Evolutionary conservation across 352 stramenopile species (phyloP).

Genomic region (Pythium phragmitis): DNA sequence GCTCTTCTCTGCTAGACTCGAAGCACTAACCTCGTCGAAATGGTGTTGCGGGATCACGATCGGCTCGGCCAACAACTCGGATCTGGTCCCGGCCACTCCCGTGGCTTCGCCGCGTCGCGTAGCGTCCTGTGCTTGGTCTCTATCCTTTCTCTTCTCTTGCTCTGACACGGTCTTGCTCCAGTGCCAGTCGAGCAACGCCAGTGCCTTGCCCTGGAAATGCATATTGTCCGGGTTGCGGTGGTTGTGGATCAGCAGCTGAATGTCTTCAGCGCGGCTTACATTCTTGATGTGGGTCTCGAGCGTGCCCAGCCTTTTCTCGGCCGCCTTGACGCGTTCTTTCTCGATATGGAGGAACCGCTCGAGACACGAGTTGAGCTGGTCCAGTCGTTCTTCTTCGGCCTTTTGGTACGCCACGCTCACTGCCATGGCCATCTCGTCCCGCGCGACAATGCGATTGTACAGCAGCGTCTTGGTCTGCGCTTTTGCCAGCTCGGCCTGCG

Average conservation of each 20-base stretch:
- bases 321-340: slow-evolving; percentile 63
- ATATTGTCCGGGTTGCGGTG: slow-evolving; percentile 82
- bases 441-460: slow-evolving; percentile 79
- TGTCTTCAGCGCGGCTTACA: slow-evolving; percentile 75
- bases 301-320: slow-evolving; percentile 54
- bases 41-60: slow-evolving; percentile 20
- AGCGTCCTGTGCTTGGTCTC: not conserved
- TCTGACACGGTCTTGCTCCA: slow-evolving; percentile 54
- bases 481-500: slow-evolving; percentile 54
- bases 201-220: slow-evolving; percentile 85
- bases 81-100: not conserved
- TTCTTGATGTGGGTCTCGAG: slow-evolving; percentile 60
- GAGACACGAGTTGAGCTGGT: slow-evolving; percentile 73
- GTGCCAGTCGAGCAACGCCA: slow-evolving; percentile 86
- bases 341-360: slow-evolving; percentile 75
- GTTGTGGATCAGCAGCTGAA: slow-evolving; percentile 85
- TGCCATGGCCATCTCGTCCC: slow-evolving; percentile 89
- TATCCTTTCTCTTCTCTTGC: slow-evolving; percentile 25
- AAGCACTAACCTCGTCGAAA: not conserved
- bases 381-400: slow-evolving; percentile 77
- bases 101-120: not conserved
- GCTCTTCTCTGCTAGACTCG: slow-evolving; percentile 21
- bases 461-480: slow-evolving; percentile 70
- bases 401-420: slow-evolving; percentile 86
- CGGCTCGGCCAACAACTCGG: slow-evolving; percentile 21